Evolutionary conservation across 768 basidiomycete species (phyloP).

Genomic region (Calvatia gigantea): DNA sequence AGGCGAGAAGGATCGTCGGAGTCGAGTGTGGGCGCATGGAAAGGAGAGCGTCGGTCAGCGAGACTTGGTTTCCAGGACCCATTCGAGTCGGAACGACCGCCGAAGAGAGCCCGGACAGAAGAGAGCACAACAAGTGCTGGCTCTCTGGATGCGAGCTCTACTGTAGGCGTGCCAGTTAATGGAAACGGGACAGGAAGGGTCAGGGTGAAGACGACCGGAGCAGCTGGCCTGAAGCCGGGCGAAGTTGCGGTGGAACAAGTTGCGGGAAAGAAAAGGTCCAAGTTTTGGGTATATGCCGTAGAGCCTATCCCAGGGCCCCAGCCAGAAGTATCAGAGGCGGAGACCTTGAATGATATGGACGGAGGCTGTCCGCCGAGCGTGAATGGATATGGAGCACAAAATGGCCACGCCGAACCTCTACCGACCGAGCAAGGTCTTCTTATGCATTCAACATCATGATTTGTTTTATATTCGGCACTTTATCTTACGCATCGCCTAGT

Average conservation of each 20-base stretch:
- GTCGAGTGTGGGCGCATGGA: slow-evolving; percentile 57
- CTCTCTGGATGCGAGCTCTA: slow-evolving; percentile 39
- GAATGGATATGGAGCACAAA: slow-evolving; percentile 6
- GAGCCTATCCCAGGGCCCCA: slow-evolving; percentile 54
- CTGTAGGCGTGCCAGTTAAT: slow-evolving; percentile 21
- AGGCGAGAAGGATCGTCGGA: slow-evolving; percentile 47
- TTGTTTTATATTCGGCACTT: neutral
- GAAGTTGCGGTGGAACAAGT: slow-evolving; percentile 76
- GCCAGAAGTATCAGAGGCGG: slow-evolving; percentile 11
- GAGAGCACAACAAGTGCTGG: slow-evolving; percentile 63
- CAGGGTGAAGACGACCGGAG: slow-evolving; percentile 51
- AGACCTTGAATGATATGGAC: neutral
- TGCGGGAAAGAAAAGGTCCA: slow-evolving; percentile 80
- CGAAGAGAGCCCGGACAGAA: slow-evolving; percentile 75
- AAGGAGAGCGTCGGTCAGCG: slow-evolving; percentile 70
- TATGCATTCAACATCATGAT: neutral
- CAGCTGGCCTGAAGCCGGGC: slow-evolving; percentile 64
- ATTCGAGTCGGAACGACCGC: slow-evolving; percentile 44
- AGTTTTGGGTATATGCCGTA: slow-evolving; percentile 87
- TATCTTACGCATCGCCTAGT: slow-evolving; percentile 1
- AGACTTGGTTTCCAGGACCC: slow-evolving; percentile 61
- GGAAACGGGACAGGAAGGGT: slow-evolving; percentile 30
- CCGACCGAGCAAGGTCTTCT: neutral
- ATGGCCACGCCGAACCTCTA: neutral
- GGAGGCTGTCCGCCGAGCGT: neutral